These are phyloP conservation scores for Naganishia vaughanmartiniae DNA, from an alignment of 768 basidiomycete genomes.

Conservation along the genomic window DNA sequence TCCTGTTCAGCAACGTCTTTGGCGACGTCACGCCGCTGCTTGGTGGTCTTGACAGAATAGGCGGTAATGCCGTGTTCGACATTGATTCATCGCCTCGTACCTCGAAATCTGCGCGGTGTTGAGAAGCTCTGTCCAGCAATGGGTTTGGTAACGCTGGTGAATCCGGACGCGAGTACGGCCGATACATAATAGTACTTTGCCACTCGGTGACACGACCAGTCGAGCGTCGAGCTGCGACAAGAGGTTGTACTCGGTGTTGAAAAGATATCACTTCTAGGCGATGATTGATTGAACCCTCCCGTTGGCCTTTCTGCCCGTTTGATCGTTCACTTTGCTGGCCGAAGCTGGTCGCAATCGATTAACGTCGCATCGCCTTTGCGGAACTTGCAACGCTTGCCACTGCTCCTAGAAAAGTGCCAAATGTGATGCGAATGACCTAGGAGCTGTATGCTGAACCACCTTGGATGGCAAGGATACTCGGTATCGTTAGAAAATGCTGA, in stretches of 20 bases:
- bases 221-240: neutral
- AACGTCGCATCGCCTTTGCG: neutral
- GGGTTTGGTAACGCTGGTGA: constrained; percentile 19
- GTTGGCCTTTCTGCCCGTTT: neutral
- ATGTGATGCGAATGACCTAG: neutral
- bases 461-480: neutral
- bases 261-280: neutral
- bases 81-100: neutral
- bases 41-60: neutral
- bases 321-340: neutral
- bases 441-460: neutral
- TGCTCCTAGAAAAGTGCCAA: neutral
- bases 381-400: neutral
- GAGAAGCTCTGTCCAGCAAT: constrained; percentile 11
- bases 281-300: neutral
- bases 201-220: neutral
- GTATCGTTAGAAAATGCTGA: too few species aligned
- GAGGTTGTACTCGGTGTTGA: neutral
- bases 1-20: neutral
- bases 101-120: constrained; percentile 16
- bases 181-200: constrained; percentile 16
- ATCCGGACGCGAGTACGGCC: constrained; percentile 11
- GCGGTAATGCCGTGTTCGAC: neutral
- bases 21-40: constrained; percentile 5
- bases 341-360: neutral